Evolutionary conservation across 345 rosid genomes (phyloP).

Genomic region (Acer yangbiense): DNA sequence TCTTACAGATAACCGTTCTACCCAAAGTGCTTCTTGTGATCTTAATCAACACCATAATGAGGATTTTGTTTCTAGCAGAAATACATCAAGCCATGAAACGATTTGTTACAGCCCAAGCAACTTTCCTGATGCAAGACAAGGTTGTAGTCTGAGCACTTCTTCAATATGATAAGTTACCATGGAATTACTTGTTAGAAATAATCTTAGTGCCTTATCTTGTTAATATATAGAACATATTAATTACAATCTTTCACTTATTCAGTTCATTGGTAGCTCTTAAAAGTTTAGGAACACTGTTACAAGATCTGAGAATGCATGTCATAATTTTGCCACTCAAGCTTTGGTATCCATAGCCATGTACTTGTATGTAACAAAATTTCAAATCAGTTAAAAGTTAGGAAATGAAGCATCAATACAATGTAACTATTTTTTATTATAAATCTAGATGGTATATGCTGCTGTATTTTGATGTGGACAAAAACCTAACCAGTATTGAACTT

Average conservation of each 20-base stretch:
- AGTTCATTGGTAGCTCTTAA: background rate
- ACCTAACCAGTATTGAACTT: constrained; percentile 15
- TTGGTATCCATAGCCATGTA: background rate
- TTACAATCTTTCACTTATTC: background rate
- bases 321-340: background rate
- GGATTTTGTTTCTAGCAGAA: constrained; percentile 23
- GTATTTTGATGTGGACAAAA: constrained; percentile 15
- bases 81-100: constrained; percentile 36
- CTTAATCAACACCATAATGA: constrained; percentile 33
- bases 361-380: background rate
- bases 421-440: constrained; percentile 6
- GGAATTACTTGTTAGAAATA: background rate
- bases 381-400: background rate
- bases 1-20: constrained; percentile 26
- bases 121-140: constrained; percentile 87
- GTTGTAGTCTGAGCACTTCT: constrained; percentile 35
- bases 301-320: background rate
- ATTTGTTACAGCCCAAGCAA: constrained; percentile 60
- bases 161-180: background rate
- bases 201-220: constrained; percentile 4
- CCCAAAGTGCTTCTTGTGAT: constrained; percentile 27
- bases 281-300: background rate
- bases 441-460: constrained; percentile 16
- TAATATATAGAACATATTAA: background rate
- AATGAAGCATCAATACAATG: background rate